Evolutionary conservation across 169 alveolate genomes (phyloP).

Genomic region (Eimeria falciformis): DNA sequence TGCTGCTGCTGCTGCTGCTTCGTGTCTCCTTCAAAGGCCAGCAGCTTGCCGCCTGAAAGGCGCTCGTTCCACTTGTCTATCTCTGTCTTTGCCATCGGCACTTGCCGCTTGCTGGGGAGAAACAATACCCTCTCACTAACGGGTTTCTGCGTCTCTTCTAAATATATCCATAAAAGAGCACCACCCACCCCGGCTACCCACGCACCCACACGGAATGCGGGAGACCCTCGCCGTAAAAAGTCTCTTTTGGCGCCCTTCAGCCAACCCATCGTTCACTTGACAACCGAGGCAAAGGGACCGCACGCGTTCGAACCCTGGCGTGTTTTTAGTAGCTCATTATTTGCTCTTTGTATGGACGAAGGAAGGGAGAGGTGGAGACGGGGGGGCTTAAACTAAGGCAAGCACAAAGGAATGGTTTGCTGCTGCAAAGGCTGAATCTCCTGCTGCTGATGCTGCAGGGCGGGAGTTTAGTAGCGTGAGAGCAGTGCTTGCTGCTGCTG

Average conservation of each 20-base stretch:
- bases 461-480: too few relatives aligned
- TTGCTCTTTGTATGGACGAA: too few relatives aligned
- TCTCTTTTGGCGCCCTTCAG: slow-evolving; percentile 25
- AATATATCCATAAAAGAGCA: slow-evolving; percentile 51
- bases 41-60: slow-evolving; percentile 57
- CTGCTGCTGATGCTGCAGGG: too few relatives aligned
- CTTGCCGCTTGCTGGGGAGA: slow-evolving; percentile 54
- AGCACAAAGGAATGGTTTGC: too few relatives aligned
- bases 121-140: slow-evolving; percentile 26
- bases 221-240: slow-evolving; percentile 46
- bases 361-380: too few relatives aligned
- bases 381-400: too few relatives aligned
- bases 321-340: neutral
- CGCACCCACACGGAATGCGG: slow-evolving; percentile 57
- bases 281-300: slow-evolving; percentile 1
- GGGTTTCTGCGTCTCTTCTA: slow-evolving; percentile 38
- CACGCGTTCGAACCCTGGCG: slow-evolving; percentile 19
- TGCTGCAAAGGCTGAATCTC: too few relatives aligned
- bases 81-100: slow-evolving; percentile 13
- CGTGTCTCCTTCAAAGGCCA: neutral
- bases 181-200: slow-evolving; percentile 60
- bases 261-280: slow-evolving; percentile 6
- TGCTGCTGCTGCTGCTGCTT: slow-evolving; percentile 5
- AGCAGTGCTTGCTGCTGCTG: too few relatives aligned
- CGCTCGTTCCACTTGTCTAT: slow-evolving; percentile 29